A percentile compares a stretch with the other conserved stretches of the same genome.
Conservation (phyloP, 768 basidiomycete species). For the Lentinula aciculospora region DNA sequence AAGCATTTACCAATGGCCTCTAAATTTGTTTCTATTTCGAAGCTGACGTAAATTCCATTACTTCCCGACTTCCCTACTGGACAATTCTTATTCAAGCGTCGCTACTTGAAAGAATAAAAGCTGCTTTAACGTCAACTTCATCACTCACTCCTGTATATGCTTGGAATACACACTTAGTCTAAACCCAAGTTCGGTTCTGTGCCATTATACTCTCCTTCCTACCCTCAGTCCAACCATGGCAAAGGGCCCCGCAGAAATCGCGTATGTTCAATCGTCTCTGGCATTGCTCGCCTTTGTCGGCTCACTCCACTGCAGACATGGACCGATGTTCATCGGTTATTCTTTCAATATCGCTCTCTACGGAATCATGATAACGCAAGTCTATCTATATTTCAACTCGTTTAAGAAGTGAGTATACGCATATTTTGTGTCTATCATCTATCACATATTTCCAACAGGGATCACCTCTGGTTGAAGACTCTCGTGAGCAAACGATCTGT, state of each 20-base stretch:
- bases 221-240: neutral
- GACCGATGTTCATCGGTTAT: slow-evolving; percentile 45
- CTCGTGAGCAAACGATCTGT: slow-evolving; percentile 26
- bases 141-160: too few relatives aligned
- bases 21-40: too few relatives aligned
- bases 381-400: slow-evolving; percentile 39
- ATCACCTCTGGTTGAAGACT: slow-evolving; percentile 37
- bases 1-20: neutral
- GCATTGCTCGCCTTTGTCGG: neutral
- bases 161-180: too few relatives aligned
- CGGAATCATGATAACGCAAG: slow-evolving; percentile 44
- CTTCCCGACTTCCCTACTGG: too few relatives aligned
- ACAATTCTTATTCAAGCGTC: too few relatives aligned
- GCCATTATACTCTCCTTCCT: neutral
- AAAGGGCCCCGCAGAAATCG: slow-evolving; percentile 25
- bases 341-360: slow-evolving; percentile 40
- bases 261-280: slow-evolving; percentile 16
- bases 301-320: slow-evolving; percentile 27
- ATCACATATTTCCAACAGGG: slow-evolving; percentile 22
- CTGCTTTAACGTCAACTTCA: too few relatives aligned
- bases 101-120: too few relatives aligned
- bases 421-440: neutral
- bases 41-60: too few relatives aligned
- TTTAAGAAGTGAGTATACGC: slow-evolving; percentile 25
- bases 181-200: neutral